A percentile compares a stretch with the other conserved stretches of the same genome.
These are phyloP conservation scores for Taphrina populina DNA, from an alignment of 1,139 yeast genomes.

Conservation along the genomic window DNA sequence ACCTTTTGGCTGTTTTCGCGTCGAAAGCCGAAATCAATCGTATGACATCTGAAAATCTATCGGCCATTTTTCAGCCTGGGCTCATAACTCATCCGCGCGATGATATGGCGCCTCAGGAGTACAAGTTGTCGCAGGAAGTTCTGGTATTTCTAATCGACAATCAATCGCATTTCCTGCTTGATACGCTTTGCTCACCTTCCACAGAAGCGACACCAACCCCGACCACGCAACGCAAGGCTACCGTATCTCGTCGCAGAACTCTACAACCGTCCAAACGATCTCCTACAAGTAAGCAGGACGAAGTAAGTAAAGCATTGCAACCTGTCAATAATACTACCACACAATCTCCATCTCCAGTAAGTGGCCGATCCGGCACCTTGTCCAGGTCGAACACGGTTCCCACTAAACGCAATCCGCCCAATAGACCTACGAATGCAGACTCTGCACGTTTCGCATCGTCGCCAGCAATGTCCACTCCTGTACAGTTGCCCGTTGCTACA, in stretches of 20 bases:
- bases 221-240: slow-evolving; percentile 2
- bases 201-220: not conserved
- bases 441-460: too few species aligned
- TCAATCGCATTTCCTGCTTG: slow-evolving; percentile 38
- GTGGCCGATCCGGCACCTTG: slow-evolving; percentile 1
- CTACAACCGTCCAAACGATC: slow-evolving; percentile 13
- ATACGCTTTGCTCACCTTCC: slow-evolving; percentile 12
- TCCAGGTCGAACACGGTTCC: slow-evolving; percentile 29
- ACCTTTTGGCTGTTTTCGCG: slow-evolving; percentile 80
- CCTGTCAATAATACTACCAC: not conserved
- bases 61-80: slow-evolving; percentile 96
- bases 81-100: slow-evolving; percentile 88
- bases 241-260: slow-evolving; percentile 12
- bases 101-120: slow-evolving; percentile 88
- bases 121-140: slow-evolving; percentile 80
- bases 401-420: slow-evolving; percentile 19
- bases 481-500: too few species aligned
- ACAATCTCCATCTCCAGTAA: not conserved
- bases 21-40: slow-evolving; percentile 72
- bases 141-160: slow-evolving; percentile 87
- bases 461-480: too few species aligned
- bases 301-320: not conserved
- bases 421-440: not conserved
- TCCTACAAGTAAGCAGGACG: not conserved
- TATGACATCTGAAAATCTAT: slow-evolving; percentile 90